Conservation (phyloP, 495 filamentous ascomycete genomes). For the Sporormia fimetaria region DNA sequence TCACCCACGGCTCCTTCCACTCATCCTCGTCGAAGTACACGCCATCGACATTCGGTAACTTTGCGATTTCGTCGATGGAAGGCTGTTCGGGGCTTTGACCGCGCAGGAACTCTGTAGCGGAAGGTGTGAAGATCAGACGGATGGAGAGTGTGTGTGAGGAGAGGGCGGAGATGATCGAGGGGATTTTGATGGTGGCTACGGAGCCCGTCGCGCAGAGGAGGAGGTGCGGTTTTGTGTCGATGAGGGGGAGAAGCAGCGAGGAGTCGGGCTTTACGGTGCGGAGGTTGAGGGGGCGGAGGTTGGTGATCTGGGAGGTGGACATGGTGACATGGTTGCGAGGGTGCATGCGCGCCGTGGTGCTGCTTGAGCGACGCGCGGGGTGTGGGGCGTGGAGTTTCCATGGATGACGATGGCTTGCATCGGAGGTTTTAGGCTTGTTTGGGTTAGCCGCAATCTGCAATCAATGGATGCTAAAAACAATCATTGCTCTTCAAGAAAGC, state of each 20-base stretch:
- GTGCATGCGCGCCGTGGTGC: too few species aligned
- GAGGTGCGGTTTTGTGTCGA: conserved; percentile 62
- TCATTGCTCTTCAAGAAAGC: too few species aligned
- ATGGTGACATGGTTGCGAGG: too few species aligned
- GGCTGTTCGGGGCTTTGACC: conserved; percentile 64
- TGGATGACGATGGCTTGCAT: too few species aligned
- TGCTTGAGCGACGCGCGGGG: too few species aligned
- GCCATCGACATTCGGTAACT: conserved; percentile 51
- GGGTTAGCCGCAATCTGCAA: too few species aligned
- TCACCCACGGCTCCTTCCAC: conserved; percentile 62
- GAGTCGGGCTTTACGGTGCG: conserved; percentile 1
- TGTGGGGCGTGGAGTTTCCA: too few species aligned
- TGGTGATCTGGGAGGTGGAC: neutral
- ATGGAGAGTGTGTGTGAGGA: conserved; percentile 54
- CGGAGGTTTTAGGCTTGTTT: too few species aligned
- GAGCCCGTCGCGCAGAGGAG: conserved; percentile 66
- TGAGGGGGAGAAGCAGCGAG: conserved; percentile 8
- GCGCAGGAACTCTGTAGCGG: conserved; percentile 58
- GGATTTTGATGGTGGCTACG: conserved; percentile 86
- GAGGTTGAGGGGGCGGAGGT: conserved; percentile 9
- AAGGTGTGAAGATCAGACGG: conserved; percentile 62
- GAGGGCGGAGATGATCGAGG: conserved; percentile 54
- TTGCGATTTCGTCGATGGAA: conserved; percentile 39
- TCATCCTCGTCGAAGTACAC: conserved; percentile 72
- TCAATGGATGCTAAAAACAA: too few species aligned